phyloP scores from a whole-genome alignment of 1,284 basidiomycete species.

The Cutaneotrichosporon spelunceum region DNA sequence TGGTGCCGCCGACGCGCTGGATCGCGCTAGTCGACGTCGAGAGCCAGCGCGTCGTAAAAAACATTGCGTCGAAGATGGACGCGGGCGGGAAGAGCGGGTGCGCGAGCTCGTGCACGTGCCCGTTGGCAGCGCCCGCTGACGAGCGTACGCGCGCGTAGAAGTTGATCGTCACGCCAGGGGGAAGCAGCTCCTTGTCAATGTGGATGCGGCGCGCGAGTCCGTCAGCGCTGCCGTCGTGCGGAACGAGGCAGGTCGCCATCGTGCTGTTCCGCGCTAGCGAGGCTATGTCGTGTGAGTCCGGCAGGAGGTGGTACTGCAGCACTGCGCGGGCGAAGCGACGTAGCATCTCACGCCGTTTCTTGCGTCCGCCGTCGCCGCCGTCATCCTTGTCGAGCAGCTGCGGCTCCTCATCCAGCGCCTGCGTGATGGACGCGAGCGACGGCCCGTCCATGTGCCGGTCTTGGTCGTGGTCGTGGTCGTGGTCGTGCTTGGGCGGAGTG shows the following conservation, averaged over 20 bases:
- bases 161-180: constrained; percentile 57
- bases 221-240: constrained; percentile 58
- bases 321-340: constrained; percentile 59
- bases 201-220: constrained; percentile 60
- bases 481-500: constrained; percentile 38
- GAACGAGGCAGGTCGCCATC: constrained; percentile 59
- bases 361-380: constrained; percentile 51
- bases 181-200: constrained; percentile 54
- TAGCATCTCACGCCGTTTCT: constrained; percentile 57
- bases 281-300: constrained; percentile 51
- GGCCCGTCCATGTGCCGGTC: constrained; percentile 24
- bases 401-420: constrained; percentile 32
- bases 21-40: constrained; percentile 61
- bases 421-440: constrained; percentile 32
- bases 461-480: constrained; percentile 34
- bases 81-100: constrained; percentile 64
- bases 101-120: constrained; percentile 63
- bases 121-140: constrained; percentile 60
- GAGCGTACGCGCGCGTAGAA: constrained; percentile 56
- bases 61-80: constrained; percentile 61
- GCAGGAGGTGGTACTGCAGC: constrained; percentile 64
- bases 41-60: constrained; percentile 58
- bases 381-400: constrained; percentile 23
- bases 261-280: constrained; percentile 62
- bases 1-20: constrained; percentile 58